A percentile compares a stretch with the other conserved stretches of the same genome.
Evolutionary conservation across 2,329 filamentous ascomycete species (phyloP).

Genomic region (Nemania sp.): DNA sequence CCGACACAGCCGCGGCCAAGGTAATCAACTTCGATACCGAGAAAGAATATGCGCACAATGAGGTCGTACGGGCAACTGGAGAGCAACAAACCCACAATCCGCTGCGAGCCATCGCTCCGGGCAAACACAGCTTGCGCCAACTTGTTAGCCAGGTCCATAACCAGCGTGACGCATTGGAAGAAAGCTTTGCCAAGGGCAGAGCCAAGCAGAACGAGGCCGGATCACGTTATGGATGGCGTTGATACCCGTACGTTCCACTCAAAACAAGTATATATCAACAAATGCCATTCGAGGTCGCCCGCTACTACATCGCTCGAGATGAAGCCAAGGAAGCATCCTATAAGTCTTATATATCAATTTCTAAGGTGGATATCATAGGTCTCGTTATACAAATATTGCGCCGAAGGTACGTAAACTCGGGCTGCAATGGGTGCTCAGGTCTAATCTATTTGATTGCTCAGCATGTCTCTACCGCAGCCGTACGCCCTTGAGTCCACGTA

Average conservation of each 20-base stretch:
- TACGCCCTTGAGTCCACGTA: conserved; percentile 48
- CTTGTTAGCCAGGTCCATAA: conserved; percentile 80
- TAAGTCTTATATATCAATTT: not conserved
- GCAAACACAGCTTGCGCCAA: conserved; percentile 88
- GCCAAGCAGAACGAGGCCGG: conserved; percentile 81
- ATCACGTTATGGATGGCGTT: conserved; percentile 78
- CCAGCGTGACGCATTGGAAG: conserved; percentile 86
- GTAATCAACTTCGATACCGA: conserved; percentile 90
- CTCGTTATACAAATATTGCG: conserved; percentile 12
- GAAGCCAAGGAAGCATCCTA: not conserved
- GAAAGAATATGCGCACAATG: conserved; percentile 82
- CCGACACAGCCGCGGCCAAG: conserved; percentile 49
- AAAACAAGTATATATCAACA: not conserved
- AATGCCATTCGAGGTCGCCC: not conserved
- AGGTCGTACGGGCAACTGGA: conserved; percentile 70
- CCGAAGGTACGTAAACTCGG: conserved; percentile 7
- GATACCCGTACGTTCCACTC: conserved; percentile 8
- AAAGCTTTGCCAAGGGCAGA: conserved; percentile 83
- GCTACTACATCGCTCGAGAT: not conserved
- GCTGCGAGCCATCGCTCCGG: conserved; percentile 78
- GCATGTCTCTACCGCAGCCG: conserved; percentile 56
- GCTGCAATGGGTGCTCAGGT: not conserved
- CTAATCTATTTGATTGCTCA: conserved; percentile 34
- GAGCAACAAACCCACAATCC: conserved; percentile 78
- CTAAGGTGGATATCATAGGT: conserved; percentile 5